phyloP scores from a whole-genome alignment of 2,329 filamentous ascomycete species.

The Trichoderma cornu-damae region DNA sequence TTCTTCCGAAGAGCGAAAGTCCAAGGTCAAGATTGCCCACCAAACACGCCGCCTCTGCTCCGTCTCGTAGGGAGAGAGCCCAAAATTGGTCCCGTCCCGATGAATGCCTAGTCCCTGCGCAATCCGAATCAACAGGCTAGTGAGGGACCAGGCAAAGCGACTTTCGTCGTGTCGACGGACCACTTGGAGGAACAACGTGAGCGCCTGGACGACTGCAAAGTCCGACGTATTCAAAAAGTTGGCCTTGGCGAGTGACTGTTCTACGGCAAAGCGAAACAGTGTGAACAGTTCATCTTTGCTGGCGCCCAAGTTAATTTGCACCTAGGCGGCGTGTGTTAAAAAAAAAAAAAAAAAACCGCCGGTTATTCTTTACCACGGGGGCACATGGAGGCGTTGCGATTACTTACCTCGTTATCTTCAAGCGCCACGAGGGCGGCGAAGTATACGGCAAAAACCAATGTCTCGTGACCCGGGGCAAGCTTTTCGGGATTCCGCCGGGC shows the following conservation, averaged over 20 bases:
- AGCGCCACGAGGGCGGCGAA: slow-evolving; percentile 55
- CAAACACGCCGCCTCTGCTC: slow-evolving; percentile 58
- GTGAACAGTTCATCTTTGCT: slow-evolving; percentile 41
- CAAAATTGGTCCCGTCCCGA: slow-evolving; percentile 47
- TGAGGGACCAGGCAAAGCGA: slow-evolving; percentile 56
- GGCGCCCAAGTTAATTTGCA: slow-evolving; percentile 39
- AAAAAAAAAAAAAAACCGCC: neutral
- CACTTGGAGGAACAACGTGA: slow-evolving; percentile 50
- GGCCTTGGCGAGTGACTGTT: slow-evolving; percentile 53
- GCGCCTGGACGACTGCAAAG: slow-evolving; percentile 53
- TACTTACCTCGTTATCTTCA: slow-evolving; percentile 52
- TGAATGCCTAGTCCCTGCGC: slow-evolving; percentile 58
- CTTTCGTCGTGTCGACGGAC: slow-evolving; percentile 45
- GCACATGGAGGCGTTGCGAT: neutral
- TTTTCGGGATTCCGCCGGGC: slow-evolving; percentile 54
- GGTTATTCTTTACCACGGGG: too few species aligned
- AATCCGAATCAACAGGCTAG: slow-evolving; percentile 53
- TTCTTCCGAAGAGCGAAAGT: slow-evolving; percentile 51
- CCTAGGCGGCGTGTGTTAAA: slow-evolving; percentile 22
- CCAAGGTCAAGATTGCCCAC: slow-evolving; percentile 55
- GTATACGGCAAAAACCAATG: slow-evolving; percentile 60
- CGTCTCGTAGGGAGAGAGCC: slow-evolving; percentile 52
- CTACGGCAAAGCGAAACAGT: slow-evolving; percentile 49
- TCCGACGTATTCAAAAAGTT: slow-evolving; percentile 55
- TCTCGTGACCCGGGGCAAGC: slow-evolving; percentile 53